phyloP scores from a whole-genome alignment of 164 flowering plant genomes.

The Sedum album region DNA sequence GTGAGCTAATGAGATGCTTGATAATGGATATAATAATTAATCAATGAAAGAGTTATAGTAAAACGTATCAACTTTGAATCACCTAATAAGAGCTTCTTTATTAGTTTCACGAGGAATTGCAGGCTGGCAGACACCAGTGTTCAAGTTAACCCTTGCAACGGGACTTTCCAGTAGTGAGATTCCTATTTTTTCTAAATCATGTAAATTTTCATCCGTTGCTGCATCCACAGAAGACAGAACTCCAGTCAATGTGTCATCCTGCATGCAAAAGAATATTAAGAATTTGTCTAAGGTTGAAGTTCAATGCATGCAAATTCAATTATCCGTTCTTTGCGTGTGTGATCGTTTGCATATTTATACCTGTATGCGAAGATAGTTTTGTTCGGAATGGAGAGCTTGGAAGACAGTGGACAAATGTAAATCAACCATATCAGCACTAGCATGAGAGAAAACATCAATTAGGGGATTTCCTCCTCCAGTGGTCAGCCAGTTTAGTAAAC shows the following conservation, averaged over 20 bases:
- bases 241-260: slow-evolving; percentile 43
- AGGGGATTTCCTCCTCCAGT: slow-evolving; percentile 32
- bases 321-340: neutral
- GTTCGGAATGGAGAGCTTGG: slow-evolving; percentile 22
- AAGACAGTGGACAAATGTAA: slow-evolving; percentile 38
- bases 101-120: slow-evolving; percentile 28
- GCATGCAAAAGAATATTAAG: neutral
- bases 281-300: no score
- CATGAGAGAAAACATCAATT: slow-evolving; percentile 28
- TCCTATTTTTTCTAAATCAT: slow-evolving; percentile 30
- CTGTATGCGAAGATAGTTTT: slow-evolving; percentile 51
- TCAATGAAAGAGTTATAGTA: no score
- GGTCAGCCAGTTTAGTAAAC: slow-evolving; percentile 35
- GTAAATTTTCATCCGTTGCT: slow-evolving; percentile 32
- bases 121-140: slow-evolving; percentile 29
- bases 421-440: slow-evolving; percentile 58
- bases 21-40: no score
- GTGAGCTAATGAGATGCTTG: no score
- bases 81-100: no score
- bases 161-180: slow-evolving; percentile 29
- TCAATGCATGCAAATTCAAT: neutral
- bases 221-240: slow-evolving; percentile 29
- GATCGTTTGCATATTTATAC: slow-evolving; percentile 10
- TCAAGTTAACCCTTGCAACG: slow-evolving; percentile 37
- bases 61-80: no score